phyloP scores from a whole-genome alignment of 2,329 filamentous ascomycete genomes.

The Westerdykella sp. region DNA sequence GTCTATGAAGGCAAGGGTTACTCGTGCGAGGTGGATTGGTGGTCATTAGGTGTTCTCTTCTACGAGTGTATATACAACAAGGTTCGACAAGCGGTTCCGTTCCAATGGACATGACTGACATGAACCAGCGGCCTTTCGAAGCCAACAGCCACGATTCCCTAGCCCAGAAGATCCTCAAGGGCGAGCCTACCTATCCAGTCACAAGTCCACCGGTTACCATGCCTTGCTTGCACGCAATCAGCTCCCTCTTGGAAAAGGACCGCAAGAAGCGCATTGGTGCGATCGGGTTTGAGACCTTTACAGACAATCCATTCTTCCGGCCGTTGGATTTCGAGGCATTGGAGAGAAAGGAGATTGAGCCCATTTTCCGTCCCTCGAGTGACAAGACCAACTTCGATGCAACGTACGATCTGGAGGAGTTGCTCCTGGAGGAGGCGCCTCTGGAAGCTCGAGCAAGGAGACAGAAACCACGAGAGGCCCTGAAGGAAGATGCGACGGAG shows the following conservation, averaged over 20 bases:
- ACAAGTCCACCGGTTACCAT: constrained; percentile 87
- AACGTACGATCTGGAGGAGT: constrained; percentile 92
- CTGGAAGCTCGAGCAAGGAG: constrained; percentile 85
- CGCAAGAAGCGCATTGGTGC: constrained; percentile 76
- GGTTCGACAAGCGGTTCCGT: constrained; percentile 46
- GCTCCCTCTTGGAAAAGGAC: constrained; percentile 74
- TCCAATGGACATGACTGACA: constrained; percentile 1
- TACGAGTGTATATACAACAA: constrained; percentile 99
- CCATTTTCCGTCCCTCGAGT: constrained; percentile 85
- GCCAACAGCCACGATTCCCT: constrained; percentile 78
- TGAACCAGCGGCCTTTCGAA: constrained; percentile 75
- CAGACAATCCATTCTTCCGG: constrained; percentile 82
- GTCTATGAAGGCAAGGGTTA: constrained; percentile 91
- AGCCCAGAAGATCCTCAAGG: constrained; percentile 72
- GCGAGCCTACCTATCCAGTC: constrained; percentile 80
- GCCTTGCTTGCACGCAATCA: constrained; percentile 82
- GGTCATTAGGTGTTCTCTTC: constrained; percentile 96
- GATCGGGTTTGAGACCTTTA: constrained; percentile 75
- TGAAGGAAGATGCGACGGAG: constrained; percentile 90
- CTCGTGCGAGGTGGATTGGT: constrained; percentile 89
- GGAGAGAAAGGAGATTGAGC: constrained; percentile 80
- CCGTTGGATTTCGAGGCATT: constrained; percentile 76
- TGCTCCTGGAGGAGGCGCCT: constrained; percentile 89
- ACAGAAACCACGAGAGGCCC: constrained; percentile 84
- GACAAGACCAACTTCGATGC: constrained; percentile 99